These are phyloP conservation scores for Polygonum aviculare DNA, from an alignment of 148 eudicot genomes.

Conservation along the genomic window DNA sequence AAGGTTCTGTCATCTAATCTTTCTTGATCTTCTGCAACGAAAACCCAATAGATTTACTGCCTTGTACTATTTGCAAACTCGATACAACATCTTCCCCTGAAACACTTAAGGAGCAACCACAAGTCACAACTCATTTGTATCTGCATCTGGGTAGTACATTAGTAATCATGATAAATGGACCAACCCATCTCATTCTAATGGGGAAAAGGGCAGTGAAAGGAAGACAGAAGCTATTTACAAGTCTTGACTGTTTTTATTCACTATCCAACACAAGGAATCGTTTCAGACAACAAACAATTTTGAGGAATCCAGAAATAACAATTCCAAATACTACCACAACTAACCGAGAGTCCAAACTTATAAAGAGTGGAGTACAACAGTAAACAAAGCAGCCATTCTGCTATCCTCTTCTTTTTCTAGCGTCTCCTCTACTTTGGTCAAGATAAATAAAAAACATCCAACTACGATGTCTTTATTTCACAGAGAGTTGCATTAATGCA, in stretches of 20 bases:
- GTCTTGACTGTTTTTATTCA: neutral
- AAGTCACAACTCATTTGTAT: too few relatives aligned
- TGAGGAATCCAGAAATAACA: neutral
- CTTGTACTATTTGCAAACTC: neutral
- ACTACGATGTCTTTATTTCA: neutral
- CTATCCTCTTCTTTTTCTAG: constrained; percentile 6
- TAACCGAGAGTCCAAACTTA: neutral
- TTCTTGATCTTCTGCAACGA: too few relatives aligned
- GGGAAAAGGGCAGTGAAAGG: neutral
- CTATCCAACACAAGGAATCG: neutral
- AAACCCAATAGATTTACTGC: neutral
- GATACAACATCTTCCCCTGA: neutral
- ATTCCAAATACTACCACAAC: neutral
- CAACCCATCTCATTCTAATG: too few relatives aligned
- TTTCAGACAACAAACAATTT: neutral
- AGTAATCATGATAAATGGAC: too few relatives aligned
- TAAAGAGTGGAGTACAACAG: neutral
- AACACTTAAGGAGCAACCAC: too few relatives aligned
- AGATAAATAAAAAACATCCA: neutral
- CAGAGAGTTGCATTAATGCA: neutral
- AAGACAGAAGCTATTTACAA: neutral
- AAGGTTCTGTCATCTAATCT: too few relatives aligned
- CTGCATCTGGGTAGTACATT: too few relatives aligned
- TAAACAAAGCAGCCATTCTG: neutral
- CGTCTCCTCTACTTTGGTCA: neutral